Conservation (phyloP, 371 early-diverging fungal species). For the Paraphysoderma sedebokerense region DNA sequence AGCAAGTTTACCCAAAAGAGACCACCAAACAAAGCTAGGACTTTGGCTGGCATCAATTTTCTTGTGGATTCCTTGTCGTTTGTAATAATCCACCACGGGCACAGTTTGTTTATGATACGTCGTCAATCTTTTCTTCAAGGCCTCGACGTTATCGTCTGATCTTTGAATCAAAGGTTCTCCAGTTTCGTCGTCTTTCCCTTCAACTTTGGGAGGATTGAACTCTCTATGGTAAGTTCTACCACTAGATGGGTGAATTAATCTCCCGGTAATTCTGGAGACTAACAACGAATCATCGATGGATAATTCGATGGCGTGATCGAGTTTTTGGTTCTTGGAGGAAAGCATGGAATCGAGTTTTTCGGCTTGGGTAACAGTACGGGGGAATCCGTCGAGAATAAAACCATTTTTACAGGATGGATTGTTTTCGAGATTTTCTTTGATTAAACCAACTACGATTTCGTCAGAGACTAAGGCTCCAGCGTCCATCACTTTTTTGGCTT, state of each 20-base stretch:
- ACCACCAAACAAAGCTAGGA: constrained; percentile 78
- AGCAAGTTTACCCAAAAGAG: constrained; percentile 77
- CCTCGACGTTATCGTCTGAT: constrained; percentile 92
- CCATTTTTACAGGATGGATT: constrained; percentile 88
- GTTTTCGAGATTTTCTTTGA: constrained; percentile 81
- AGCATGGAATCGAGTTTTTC: constrained; percentile 96
- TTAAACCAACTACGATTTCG: constrained; percentile 94
- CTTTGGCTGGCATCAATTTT: constrained; percentile 86
- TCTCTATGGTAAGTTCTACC: constrained; percentile 94
- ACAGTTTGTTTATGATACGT: constrained; percentile 91
- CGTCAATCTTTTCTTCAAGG: constrained; percentile 81
- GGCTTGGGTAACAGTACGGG: constrained; percentile 96
- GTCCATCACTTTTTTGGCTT: constrained; percentile 96
- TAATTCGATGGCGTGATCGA: constrained; percentile 86
- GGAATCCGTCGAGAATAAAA: constrained; percentile 99
- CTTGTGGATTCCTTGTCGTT: constrained; percentile 75
- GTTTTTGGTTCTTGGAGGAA: constrained; percentile 42
- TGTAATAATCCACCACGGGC: constrained; percentile 95
- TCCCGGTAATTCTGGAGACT: constrained; percentile 89
- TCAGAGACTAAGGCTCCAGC: constrained; percentile 95
- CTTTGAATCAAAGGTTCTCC: constrained; percentile 93
- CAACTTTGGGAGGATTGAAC: constrained; percentile 68
- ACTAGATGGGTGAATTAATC: constrained; percentile 82
- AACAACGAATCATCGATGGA: constrained; percentile 83
- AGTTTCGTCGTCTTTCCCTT: constrained; percentile 87